These are phyloP conservation scores for Citrus sp. DNA, from an alignment of 345 rosid species.

Conservation along the genomic window DNA sequence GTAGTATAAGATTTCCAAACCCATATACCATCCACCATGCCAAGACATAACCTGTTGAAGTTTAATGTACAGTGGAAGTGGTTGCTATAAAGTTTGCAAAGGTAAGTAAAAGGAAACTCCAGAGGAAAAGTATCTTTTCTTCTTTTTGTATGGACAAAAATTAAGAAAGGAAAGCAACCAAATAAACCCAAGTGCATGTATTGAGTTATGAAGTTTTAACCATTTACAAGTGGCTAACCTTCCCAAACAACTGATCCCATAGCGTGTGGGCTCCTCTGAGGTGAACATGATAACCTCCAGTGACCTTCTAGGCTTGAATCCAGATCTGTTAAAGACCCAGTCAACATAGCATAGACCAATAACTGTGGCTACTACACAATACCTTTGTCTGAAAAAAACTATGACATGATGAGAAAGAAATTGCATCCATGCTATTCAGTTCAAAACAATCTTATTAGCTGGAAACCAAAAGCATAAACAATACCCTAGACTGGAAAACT, in stretches of 20 bases:
- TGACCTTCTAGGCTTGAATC: constrained; percentile 81
- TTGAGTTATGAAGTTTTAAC: background rate
- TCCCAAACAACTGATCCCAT: constrained; percentile 94
- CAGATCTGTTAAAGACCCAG: constrained; percentile 47
- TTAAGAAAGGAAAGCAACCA: background rate
- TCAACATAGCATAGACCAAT: constrained; percentile 14
- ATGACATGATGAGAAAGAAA: background rate
- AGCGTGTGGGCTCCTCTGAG: constrained; percentile 96
- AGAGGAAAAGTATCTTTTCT: background rate
- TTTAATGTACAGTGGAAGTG: background rate
- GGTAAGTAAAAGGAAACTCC: background rate
- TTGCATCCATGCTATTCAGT: background rate
- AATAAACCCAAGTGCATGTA: background rate
- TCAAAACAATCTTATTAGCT: background rate
- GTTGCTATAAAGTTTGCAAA: background rate
- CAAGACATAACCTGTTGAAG: background rate
- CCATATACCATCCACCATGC: background rate
- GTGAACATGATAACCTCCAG: constrained; percentile 84
- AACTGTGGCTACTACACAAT: background rate
- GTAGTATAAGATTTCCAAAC: background rate
- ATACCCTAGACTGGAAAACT: background rate
- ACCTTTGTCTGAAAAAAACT: background rate
- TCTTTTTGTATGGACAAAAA: background rate
- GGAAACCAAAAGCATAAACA: background rate
- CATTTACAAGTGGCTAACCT: constrained; percentile 40